A percentile compares a stretch with the other conserved stretches of the same genome.
These are phyloP conservation scores for Paraphysoderma sedebokerense DNA, from an alignment of 371 early-diverging fungal species.

Conservation along the genomic window DNA sequence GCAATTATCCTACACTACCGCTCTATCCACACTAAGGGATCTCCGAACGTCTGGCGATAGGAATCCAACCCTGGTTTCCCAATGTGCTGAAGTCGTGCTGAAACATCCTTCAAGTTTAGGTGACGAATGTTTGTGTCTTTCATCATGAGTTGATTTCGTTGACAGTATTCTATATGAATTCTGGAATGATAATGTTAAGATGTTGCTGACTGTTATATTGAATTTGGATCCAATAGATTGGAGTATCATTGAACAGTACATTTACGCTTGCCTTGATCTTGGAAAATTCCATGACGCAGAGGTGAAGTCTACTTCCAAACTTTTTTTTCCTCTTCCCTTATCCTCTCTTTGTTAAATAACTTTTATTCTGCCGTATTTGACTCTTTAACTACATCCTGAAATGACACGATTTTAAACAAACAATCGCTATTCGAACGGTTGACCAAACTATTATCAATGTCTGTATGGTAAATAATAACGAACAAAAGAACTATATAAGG, in stretches of 20 bases:
- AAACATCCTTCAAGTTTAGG: neutral
- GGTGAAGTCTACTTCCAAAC: slow-evolving; percentile 14
- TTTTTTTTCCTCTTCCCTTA: neutral
- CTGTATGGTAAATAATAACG: neutral
- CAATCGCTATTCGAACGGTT: no score
- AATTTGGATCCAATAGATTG: slow-evolving; percentile 31
- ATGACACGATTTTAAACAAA: no score
- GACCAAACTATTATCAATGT: neutral
- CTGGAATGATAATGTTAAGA: neutral
- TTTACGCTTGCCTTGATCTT: slow-evolving; percentile 58
- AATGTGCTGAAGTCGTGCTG: neutral
- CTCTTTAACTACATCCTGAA: no score
- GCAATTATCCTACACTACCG: no score
- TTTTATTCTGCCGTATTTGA: neutral
- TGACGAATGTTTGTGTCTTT: no score
- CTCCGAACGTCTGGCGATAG: neutral
- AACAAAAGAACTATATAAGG: slow-evolving; percentile 27
- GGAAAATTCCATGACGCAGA: slow-evolving; percentile 43
- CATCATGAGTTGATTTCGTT: neutral
- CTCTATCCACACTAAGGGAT: no score
- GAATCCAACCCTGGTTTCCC: neutral
- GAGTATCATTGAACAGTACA: slow-evolving; percentile 63
- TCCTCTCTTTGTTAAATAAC: neutral
- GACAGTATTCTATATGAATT: neutral
- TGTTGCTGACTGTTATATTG: neutral